Conservation (phyloP, 352 stramenopile species). For the Pythium apleroticum region DNA sequence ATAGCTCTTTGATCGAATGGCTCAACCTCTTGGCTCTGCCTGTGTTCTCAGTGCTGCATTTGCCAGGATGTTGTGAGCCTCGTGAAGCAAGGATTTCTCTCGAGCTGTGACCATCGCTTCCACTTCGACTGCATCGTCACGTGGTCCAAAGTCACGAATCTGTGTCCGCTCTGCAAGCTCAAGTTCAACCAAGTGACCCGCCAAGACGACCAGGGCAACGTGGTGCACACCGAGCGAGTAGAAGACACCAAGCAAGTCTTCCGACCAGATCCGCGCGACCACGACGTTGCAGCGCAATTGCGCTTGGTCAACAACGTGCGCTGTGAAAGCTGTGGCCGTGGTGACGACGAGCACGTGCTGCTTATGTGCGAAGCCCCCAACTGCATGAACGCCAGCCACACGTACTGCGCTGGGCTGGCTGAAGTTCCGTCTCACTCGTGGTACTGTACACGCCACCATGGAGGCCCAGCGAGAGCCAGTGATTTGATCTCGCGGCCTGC, state of each 20-base stretch:
- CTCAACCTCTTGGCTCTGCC: neutral
- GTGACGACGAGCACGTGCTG: constrained; percentile 79
- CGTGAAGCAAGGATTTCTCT: constrained; percentile 52
- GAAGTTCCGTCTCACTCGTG: constrained; percentile 61
- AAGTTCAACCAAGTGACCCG: constrained; percentile 62
- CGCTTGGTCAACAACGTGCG: constrained; percentile 67
- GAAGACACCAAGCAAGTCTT: constrained; percentile 64
- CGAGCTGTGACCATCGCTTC: constrained; percentile 76
- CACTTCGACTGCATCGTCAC: constrained; percentile 83
- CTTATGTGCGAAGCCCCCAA: constrained; percentile 68
- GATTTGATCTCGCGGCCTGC: constrained; percentile 55
- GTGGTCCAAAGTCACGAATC: constrained; percentile 82
- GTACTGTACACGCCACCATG: constrained; percentile 62
- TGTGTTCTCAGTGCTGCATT: constrained; percentile 66
- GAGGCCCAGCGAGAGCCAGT: constrained; percentile 38
- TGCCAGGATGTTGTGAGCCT: constrained; percentile 70
- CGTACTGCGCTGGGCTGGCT: constrained; percentile 67
- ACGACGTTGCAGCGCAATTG: constrained; percentile 69
- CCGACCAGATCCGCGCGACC: constrained; percentile 53
- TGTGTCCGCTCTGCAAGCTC: constrained; percentile 81
- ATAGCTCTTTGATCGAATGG: neutral
- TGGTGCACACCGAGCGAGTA: constrained; percentile 42
- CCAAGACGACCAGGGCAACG: constrained; percentile 35
- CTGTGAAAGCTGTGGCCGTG: constrained; percentile 69
- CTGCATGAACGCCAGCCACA: constrained; percentile 71